A percentile compares a stretch with the other conserved stretches of the same genome.
phyloP scores from a whole-genome alignment of 1,284 basidiomycete genomes.

The Spongiforma sp. region DNA sequence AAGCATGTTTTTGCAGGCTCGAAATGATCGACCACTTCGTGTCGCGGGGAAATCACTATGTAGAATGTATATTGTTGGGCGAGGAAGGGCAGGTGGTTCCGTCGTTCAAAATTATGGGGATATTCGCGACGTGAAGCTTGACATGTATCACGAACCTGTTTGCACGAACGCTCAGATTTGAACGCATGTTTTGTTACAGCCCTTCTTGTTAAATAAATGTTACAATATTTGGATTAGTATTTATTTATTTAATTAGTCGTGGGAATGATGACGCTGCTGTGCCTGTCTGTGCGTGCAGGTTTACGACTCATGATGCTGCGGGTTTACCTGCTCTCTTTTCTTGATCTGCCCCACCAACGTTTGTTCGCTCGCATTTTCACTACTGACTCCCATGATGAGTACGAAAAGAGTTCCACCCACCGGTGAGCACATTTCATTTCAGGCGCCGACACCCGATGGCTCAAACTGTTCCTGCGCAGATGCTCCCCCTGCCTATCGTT shows the following conservation, averaged over 20 bases:
- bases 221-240: neutral
- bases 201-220: too few species aligned
- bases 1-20: conserved; percentile 53
- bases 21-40: conserved; percentile 83
- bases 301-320: conserved; percentile 1
- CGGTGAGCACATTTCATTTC: conserved; percentile 16
- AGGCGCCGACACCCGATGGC: neutral
- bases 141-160: neutral
- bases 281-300: too few species aligned
- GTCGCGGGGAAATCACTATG: conserved; percentile 78
- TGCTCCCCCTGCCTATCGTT: conserved; percentile 61
- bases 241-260: conserved; percentile 21
- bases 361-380: neutral
- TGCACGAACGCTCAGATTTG: neutral
- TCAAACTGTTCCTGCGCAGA: conserved; percentile 40
- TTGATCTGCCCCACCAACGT: neutral
- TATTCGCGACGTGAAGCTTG: conserved; percentile 68
- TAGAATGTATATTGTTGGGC: conserved; percentile 83
- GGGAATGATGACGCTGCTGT: conserved; percentile 32
- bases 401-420: conserved; percentile 14
- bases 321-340: neutral
- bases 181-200: neutral
- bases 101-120: conserved; percentile 85
- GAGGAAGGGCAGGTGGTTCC: conserved; percentile 78
- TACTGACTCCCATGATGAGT: conserved; percentile 16